A percentile compares a stretch with the other conserved stretches of the same genome.
These are phyloP conservation scores for Suhomyces kunorum DNA, from an alignment of 1,139 yeast genomes.

Conservation along the genomic window DNA sequence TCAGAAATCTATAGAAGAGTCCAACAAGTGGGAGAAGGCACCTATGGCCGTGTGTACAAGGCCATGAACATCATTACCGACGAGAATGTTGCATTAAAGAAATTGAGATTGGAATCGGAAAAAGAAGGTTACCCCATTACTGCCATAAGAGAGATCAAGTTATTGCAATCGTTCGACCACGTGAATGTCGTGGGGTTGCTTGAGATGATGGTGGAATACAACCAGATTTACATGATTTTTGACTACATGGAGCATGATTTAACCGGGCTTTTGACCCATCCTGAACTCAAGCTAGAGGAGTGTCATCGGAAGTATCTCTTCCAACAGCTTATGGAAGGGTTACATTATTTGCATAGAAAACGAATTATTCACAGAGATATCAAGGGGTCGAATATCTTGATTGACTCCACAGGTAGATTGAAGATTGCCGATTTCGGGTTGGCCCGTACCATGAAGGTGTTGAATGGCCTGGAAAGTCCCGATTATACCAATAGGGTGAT, in stretches of 20 bases:
- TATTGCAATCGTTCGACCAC: slow-evolving; percentile 85
- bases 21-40: slow-evolving; percentile 54
- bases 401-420: slow-evolving; percentile 69
- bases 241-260: slow-evolving; percentile 94
- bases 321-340: slow-evolving; percentile 75
- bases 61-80: slow-evolving; percentile 70
- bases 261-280: slow-evolving; percentile 82
- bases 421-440: slow-evolving; percentile 94
- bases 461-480: slow-evolving; percentile 53
- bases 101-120: slow-evolving; percentile 80
- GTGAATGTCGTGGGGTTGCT: slow-evolving; percentile 74
- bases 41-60: slow-evolving; percentile 51
- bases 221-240: slow-evolving; percentile 83
- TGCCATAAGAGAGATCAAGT: slow-evolving; percentile 86
- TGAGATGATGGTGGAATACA: slow-evolving; percentile 88
- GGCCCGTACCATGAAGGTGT: slow-evolving; percentile 74
- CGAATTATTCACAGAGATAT: slow-evolving; percentile 90
- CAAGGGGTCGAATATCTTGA: slow-evolving; percentile 86
- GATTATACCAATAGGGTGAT: slow-evolving; percentile 93
- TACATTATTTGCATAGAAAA: slow-evolving; percentile 75
- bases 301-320: slow-evolving; percentile 77
- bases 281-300: slow-evolving; percentile 60
- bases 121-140: slow-evolving; percentile 96
- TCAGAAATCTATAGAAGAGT: slow-evolving; percentile 39
- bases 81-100: slow-evolving; percentile 78